These are phyloP conservation scores for Hymenoscyphus fraxineus DNA, from an alignment of 2,329 filamentous ascomycete species.

Conservation along the genomic window DNA sequence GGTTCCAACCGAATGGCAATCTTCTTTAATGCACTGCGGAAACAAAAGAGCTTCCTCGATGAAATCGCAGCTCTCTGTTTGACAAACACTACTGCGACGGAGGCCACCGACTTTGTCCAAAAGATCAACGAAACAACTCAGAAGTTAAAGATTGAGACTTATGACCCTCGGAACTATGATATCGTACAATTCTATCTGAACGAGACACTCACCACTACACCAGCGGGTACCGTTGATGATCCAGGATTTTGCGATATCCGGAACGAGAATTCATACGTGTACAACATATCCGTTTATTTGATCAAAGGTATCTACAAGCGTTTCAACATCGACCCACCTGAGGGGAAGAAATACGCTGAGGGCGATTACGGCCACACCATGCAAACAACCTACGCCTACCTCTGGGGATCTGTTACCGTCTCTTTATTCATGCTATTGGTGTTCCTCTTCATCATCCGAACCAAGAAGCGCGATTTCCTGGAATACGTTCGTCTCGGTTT, in stretches of 20 bases:
- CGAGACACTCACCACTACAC: not conserved
- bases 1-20: constrained; percentile 33
- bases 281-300: not conserved
- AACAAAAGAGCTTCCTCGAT: not conserved
- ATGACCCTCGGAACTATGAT: constrained; percentile 10
- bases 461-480: constrained; percentile 12
- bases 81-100: not conserved
- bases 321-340: constrained; percentile 7
- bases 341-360: constrained; percentile 1
- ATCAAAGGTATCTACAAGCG: constrained; percentile 6
- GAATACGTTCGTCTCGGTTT: constrained; percentile 11
- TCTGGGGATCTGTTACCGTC: constrained; percentile 8
- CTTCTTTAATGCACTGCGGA: constrained; percentile 5
- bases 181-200: not conserved
- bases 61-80: not conserved
- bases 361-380: constrained; percentile 7
- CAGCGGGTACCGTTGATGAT: not conserved
- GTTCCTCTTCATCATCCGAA: constrained; percentile 12
- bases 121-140: constrained; percentile 4
- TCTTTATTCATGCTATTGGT: constrained; percentile 8
- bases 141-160: constrained; percentile 8
- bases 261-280: not conserved
- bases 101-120: not conserved
- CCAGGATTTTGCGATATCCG: constrained; percentile 3
- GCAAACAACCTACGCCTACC: constrained; percentile 9